Percentiles rank a stretch among this genome's conserved stretches.
These are phyloP conservation scores for Clarireedia sp. DNA, from an alignment of 2,329 filamentous ascomycete genomes.

Conservation along the genomic window DNA sequence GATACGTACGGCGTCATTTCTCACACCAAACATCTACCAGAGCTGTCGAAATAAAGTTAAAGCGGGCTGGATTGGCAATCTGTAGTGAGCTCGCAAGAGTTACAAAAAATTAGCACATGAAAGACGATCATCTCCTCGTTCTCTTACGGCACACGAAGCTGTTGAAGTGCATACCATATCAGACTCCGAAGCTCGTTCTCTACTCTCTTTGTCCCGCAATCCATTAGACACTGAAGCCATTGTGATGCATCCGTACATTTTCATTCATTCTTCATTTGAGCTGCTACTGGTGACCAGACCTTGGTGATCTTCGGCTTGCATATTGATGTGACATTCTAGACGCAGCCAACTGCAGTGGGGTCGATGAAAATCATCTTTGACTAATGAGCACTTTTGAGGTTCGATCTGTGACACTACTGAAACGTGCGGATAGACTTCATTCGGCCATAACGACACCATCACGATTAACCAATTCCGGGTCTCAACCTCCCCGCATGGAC, in stretches of 20 bases:
- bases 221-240: no score
- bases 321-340: conserved; percentile 2
- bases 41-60: background rate
- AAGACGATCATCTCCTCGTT: no score
- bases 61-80: background rate
- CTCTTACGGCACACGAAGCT: background rate
- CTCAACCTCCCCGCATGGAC: background rate
- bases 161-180: background rate
- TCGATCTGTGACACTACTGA: conserved; percentile 5
- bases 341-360: background rate
- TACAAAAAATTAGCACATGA: no score
- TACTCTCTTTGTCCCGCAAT: no score
- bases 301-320: conserved; percentile 2
- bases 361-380: background rate
- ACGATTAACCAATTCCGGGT: background rate
- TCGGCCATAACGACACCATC: background rate
- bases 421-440: background rate
- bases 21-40: background rate
- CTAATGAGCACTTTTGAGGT: background rate
- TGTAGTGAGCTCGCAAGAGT: no score
- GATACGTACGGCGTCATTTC: background rate
- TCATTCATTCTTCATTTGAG: background rate
- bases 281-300: background rate
- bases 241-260: no score
- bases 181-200: no score